phyloP scores from a whole-genome alignment of 805 yeast genomes.

The Myxozyma geophila region DNA sequence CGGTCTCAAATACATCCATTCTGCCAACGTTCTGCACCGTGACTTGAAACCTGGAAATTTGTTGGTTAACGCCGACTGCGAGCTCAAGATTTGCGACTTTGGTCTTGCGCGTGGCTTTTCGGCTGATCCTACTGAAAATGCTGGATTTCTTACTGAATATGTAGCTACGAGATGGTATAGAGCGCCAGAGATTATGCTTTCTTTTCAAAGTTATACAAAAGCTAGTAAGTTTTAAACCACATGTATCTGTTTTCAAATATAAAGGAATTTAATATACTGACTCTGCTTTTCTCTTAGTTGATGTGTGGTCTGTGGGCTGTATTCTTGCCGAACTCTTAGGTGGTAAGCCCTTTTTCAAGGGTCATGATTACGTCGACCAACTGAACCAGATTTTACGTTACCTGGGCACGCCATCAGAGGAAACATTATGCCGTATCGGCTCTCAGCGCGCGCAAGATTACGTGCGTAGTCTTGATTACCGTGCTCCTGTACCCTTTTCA shows the following conservation, averaged over 20 bases:
- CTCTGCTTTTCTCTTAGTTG: constrained; percentile 51
- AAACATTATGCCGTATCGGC: constrained; percentile 70
- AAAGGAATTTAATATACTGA: neutral
- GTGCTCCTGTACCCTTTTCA: constrained; percentile 75
- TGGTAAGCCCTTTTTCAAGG: constrained; percentile 89
- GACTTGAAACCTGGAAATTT: constrained; percentile 94
- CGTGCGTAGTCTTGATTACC: constrained; percentile 81
- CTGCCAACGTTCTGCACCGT: constrained; percentile 90
- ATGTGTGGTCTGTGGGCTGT: constrained; percentile 98
- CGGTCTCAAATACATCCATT: constrained; percentile 86
- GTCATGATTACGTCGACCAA: constrained; percentile 95
- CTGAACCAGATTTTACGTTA: constrained; percentile 82
- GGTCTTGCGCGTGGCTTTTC: constrained; percentile 94
- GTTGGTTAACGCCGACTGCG: constrained; percentile 94
- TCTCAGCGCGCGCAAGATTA: constrained; percentile 85
- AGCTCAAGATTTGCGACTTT: constrained; percentile 93
- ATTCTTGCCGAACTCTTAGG: constrained; percentile 92
- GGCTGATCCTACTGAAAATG: constrained; percentile 77
- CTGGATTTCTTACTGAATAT: constrained; percentile 95
- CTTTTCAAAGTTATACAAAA: constrained; percentile 91
- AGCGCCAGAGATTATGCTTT: constrained; percentile 96
- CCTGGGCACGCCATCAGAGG: constrained; percentile 89
- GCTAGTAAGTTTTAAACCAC: constrained; percentile 54
- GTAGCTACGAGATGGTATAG: constrained; percentile 99
- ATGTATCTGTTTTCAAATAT: neutral